Evolutionary conservation across 2,329 filamentous ascomycete species (phyloP).

Genomic region (Paraphoma sp.): DNA sequence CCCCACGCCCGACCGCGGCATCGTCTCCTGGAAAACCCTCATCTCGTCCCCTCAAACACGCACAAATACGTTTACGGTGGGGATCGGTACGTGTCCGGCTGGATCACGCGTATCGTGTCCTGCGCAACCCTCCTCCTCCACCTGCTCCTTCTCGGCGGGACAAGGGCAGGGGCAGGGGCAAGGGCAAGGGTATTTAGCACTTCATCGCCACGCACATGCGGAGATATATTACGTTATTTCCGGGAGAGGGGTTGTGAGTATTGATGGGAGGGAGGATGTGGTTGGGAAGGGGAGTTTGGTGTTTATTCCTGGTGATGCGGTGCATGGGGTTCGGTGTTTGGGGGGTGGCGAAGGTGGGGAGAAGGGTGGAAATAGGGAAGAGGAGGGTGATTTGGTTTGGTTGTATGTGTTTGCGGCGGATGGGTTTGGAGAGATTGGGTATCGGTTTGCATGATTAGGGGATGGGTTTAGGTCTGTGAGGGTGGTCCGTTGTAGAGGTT

Average conservation of each 20-base stretch:
- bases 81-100: background rate
- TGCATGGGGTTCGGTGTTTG: conserved; percentile 47
- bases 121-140: background rate
- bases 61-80: background rate
- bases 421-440: conserved; percentile 48
- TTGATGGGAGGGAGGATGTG: conserved; percentile 44
- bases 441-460: too few species aligned
- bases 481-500: too few species aligned
- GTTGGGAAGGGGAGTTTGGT: conserved; percentile 47
- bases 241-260: conserved; percentile 46
- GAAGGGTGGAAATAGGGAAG: conserved; percentile 6
- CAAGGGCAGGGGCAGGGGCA: too few species aligned
- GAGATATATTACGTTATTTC: conserved; percentile 53
- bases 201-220: conserved; percentile 51
- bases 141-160: too few species aligned
- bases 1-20: background rate
- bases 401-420: conserved; percentile 52
- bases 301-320: conserved; percentile 53
- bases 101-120: background rate
- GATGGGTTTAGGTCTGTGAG: too few species aligned
- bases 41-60: background rate
- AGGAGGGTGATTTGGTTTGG: conserved; percentile 36
- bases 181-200: background rate
- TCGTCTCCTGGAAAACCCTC: background rate
- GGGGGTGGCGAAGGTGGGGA: conserved; percentile 34